These are phyloP conservation scores for Ophiostoma perfectum DNA, from an alignment of 2,329 filamentous ascomycete genomes.

Conservation along the genomic window DNA sequence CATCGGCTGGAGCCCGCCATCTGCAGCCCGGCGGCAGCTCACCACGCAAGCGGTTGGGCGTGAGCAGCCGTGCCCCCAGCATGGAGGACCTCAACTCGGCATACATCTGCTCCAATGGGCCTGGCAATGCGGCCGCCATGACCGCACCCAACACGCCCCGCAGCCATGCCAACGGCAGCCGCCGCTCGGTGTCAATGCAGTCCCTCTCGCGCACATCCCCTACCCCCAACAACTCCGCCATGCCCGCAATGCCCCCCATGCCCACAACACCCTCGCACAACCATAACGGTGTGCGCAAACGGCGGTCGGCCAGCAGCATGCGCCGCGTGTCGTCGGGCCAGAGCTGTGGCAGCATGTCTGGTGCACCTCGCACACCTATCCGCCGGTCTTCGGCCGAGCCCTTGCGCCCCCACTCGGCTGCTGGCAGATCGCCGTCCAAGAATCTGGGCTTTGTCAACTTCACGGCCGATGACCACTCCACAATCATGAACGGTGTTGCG, in stretches of 20 bases:
- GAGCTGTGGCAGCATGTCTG: not conserved
- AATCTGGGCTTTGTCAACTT: conserved; percentile 77
- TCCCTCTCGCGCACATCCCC: conserved; percentile 24
- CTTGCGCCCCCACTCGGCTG: conserved; percentile 4
- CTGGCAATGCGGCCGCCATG: conserved; percentile 10
- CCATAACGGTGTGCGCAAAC: conserved; percentile 33
- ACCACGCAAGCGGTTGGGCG: conserved; percentile 37
- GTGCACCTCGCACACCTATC: conserved; percentile 18
- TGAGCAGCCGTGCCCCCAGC: conserved; percentile 17
- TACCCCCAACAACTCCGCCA: conserved; percentile 6
- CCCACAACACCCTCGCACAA: conserved; percentile 17
- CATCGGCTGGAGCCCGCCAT: conserved; percentile 50
- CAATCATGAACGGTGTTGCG: conserved; percentile 83
- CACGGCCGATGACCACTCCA: conserved; percentile 70
- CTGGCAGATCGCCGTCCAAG: conserved; percentile 22
- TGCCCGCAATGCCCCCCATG: not conserved
- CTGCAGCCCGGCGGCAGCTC: conserved; percentile 35
- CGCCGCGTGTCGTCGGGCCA: conserved; percentile 26
- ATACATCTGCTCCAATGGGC: not conserved
- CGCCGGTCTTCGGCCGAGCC: conserved; percentile 19
- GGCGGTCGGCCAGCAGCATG: conserved; percentile 33
- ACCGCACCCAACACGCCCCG: conserved; percentile 18
- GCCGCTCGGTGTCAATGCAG: conserved; percentile 31
- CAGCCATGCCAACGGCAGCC: conserved; percentile 20
- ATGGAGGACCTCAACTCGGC: conserved; percentile 13